A percentile compares a stretch with the other conserved stretches of the same genome.
Conservation (phyloP, 2,329 filamentous ascomycete species). For the Cladophialophora carrionii region DNA sequence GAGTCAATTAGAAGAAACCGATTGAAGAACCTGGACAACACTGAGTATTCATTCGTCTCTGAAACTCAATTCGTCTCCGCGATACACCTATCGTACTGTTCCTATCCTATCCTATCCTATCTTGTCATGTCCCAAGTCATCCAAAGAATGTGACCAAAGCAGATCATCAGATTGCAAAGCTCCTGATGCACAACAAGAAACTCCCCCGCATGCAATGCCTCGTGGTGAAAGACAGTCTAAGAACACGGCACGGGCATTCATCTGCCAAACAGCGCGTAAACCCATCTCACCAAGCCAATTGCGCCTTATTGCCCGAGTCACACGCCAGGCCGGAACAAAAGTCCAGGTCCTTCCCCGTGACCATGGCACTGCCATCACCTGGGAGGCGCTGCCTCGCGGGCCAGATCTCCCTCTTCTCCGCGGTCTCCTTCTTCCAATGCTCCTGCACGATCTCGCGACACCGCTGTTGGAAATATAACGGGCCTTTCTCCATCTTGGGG, state of each 20-base stretch:
- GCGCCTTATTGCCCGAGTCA: background rate
- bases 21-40: background rate
- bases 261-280: background rate
- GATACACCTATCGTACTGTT: background rate
- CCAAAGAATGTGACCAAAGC: background rate
- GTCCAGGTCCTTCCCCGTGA: conserved; percentile 1
- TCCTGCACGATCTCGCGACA: conserved; percentile 55
- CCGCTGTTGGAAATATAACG: conserved; percentile 60
- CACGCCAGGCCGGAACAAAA: conserved; percentile 4
- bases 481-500: conserved; percentile 63
- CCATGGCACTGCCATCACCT: background rate
- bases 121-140: background rate
- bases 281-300: background rate
- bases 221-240: background rate
- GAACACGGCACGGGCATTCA: background rate
- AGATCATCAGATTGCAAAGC: background rate
- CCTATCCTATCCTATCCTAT: background rate
- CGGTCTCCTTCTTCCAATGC: conserved; percentile 55
- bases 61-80: background rate
- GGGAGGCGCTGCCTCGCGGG: conserved; percentile 43
- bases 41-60: background rate
- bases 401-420: conserved; percentile 56
- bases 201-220: conserved; percentile 1
- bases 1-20: background rate
- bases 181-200: background rate